Percentiles rank a stretch among this genome's conserved stretches.
Evolutionary conservation across 1,284 basidiomycete species (phyloP).

Genomic region (Cryptococcus jaspeensis): DNA sequence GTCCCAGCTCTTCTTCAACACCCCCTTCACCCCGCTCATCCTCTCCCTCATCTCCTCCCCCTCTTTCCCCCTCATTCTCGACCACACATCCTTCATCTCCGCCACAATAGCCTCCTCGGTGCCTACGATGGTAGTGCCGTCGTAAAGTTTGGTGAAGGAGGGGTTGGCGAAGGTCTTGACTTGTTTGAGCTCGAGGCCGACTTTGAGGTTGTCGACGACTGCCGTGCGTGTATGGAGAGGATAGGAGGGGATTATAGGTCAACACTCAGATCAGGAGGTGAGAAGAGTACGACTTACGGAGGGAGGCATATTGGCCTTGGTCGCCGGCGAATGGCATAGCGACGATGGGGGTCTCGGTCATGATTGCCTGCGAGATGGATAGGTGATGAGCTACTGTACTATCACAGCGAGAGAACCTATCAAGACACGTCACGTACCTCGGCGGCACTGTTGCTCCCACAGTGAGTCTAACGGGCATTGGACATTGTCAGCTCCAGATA

Average conservation of each 20-base stretch:
- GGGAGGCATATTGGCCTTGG: conserved; percentile 20
- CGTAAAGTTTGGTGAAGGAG: conserved; percentile 19
- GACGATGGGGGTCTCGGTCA: conserved; percentile 18
- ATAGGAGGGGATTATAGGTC: too few species aligned
- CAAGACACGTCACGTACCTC: too few species aligned
- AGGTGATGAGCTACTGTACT: neutral
- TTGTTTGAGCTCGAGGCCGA: conserved; percentile 23
- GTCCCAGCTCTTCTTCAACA: conserved; percentile 12
- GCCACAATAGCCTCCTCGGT: conserved; percentile 29
- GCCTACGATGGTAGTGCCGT: conserved; percentile 24
- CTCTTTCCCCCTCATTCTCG: conserved; percentile 11
- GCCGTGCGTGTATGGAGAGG: too few species aligned
- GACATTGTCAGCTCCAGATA: neutral
- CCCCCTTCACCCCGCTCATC: conserved; percentile 18
- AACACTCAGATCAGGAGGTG: too few species aligned
- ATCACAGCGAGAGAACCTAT: too few species aligned
- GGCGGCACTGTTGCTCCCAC: conserved; percentile 22
- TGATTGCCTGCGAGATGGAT: too few species aligned
- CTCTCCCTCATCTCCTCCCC: conserved; percentile 19
- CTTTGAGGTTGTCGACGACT: conserved; percentile 12
- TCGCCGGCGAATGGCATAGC: conserved; percentile 28
- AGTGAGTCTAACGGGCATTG: too few species aligned
- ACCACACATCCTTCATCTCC: conserved; percentile 21
- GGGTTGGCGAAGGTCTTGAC: conserved; percentile 19
- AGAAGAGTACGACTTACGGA: too few species aligned